phyloP scores from a whole-genome alignment of 2,329 filamentous ascomycete genomes.

The Grosmannia penicillata region DNA sequence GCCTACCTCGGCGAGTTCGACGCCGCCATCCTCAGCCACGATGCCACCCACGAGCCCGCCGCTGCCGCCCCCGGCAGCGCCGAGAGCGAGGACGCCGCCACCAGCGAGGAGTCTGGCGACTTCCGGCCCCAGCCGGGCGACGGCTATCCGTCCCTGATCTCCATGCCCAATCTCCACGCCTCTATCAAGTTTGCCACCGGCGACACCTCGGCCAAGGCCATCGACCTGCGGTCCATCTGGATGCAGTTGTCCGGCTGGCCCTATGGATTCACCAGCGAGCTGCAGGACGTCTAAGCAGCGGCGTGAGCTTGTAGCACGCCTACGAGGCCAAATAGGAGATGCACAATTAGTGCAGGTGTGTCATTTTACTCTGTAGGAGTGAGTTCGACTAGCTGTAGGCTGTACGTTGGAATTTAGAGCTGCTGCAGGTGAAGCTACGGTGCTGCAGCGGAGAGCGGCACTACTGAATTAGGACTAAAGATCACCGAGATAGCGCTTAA shows the following conservation, averaged over 20 bases:
- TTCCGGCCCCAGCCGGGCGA: constrained; percentile 3
- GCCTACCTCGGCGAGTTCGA: constrained; percentile 11
- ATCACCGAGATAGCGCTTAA: too few relatives aligned
- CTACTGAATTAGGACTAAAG: too few relatives aligned
- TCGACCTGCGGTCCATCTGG: constrained; percentile 2
- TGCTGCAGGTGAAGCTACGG: too few relatives aligned
- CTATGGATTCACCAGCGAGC: background rate
- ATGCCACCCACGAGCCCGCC: background rate
- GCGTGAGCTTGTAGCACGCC: too few relatives aligned
- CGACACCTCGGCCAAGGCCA: constrained; percentile 1
- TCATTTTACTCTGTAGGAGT: too few relatives aligned
- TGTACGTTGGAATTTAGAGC: too few relatives aligned
- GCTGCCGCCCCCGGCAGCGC: background rate
- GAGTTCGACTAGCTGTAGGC: too few relatives aligned
- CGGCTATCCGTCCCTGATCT: constrained; percentile 2
- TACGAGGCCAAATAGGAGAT: too few relatives aligned
- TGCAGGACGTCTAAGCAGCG: too few relatives aligned
- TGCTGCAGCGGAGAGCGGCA: too few relatives aligned
- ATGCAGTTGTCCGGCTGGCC: constrained; percentile 3
- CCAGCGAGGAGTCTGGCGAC: background rate
- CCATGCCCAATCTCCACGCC: background rate
- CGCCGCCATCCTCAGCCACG: background rate
- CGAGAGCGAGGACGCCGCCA: background rate
- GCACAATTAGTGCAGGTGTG: too few relatives aligned
- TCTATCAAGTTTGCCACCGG: background rate